phyloP scores from a whole-genome alignment of 2,329 filamentous ascomycete genomes.

The Colletotrichum sp. region DNA sequence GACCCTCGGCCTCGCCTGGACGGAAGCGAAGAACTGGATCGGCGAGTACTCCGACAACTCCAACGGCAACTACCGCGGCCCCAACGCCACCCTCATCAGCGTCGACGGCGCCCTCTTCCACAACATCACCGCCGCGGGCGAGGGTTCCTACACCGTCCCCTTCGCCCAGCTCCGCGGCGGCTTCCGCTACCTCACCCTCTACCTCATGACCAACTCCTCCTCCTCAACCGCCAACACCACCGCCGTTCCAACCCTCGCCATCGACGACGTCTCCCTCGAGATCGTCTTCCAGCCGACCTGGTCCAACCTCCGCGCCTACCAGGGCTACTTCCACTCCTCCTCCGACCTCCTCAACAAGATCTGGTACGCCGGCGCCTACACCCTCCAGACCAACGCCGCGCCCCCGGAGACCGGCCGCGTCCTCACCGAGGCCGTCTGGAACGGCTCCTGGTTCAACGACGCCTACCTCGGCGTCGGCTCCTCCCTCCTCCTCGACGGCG shows the following conservation, averaged over 20 bases:
- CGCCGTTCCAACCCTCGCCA: slow-evolving; percentile 29
- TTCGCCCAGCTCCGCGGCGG: slow-evolving; percentile 52
- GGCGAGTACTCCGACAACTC: slow-evolving; percentile 52
- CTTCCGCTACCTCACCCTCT: slow-evolving; percentile 57
- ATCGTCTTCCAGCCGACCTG: slow-evolving; percentile 43
- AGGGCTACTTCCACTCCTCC: slow-evolving; percentile 57
- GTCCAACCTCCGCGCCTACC: slow-evolving; percentile 55
- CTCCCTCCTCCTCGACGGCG: slow-evolving; percentile 52
- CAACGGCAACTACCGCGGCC: slow-evolving; percentile 45
- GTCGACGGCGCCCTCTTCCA: slow-evolving; percentile 50
- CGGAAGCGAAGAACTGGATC: slow-evolving; percentile 52
- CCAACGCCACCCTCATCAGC: slow-evolving; percentile 22
- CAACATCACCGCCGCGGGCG: slow-evolving; percentile 36
- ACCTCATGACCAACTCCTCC: slow-evolving; percentile 28
- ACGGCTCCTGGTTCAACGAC: slow-evolving; percentile 33
- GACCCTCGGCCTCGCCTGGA: slow-evolving; percentile 49
- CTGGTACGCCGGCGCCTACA: slow-evolving; percentile 57
- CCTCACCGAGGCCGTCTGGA: slow-evolving; percentile 18
- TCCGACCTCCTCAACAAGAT: slow-evolving; percentile 57
- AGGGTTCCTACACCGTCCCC: slow-evolving; percentile 32
- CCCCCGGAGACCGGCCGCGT: slow-evolving; percentile 23
- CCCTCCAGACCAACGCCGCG: slow-evolving; percentile 39
- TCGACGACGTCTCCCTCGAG: slow-evolving; percentile 32
- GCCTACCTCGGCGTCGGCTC: slow-evolving; percentile 34
- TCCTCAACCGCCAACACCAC: neutral